Conservation (phyloP, 441 rosid species). For the Kokia cookei region DNA sequence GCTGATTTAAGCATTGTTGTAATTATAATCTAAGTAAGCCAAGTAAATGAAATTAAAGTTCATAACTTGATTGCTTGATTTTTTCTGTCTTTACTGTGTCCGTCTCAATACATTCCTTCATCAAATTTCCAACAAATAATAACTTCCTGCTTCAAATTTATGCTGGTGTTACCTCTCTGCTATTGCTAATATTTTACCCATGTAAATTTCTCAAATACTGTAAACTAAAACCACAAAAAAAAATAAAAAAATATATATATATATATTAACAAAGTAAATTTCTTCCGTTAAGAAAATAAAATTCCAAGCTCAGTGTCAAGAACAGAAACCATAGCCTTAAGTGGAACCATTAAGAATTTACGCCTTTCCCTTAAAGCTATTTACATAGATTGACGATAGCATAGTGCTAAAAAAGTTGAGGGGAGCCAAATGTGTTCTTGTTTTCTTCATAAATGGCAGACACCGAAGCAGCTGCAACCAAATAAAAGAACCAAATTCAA, state of each 20-base stretch:
- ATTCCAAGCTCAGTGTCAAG: background rate
- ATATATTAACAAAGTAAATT: background rate
- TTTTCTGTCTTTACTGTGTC: too few species aligned
- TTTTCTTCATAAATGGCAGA: constrained; percentile 60
- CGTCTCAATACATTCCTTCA: too few species aligned
- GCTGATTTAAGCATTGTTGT: too few species aligned
- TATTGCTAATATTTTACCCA: too few species aligned
- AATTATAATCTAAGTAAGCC: too few species aligned
- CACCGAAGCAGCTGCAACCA: constrained; percentile 47
- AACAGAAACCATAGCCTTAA: background rate
- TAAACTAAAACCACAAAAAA: background rate
- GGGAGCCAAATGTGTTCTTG: constrained; percentile 57
- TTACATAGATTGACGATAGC: background rate
- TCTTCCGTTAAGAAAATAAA: background rate
- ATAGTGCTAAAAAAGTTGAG: background rate
- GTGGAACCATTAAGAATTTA: constrained; percentile 25
- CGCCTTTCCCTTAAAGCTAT: constrained; percentile 17
- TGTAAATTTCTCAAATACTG: background rate
- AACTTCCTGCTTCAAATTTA: too few species aligned
- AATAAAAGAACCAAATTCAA: background rate
- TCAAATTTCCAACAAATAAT: too few species aligned
- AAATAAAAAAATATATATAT: too few species aligned
- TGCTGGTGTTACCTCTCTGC: too few species aligned
- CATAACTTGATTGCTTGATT: too few species aligned
- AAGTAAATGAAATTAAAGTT: too few species aligned